Base-by-base conservation (phyloP, 2,329 filamentous ascomycete species). In the Blastomyces parvus region DNA sequence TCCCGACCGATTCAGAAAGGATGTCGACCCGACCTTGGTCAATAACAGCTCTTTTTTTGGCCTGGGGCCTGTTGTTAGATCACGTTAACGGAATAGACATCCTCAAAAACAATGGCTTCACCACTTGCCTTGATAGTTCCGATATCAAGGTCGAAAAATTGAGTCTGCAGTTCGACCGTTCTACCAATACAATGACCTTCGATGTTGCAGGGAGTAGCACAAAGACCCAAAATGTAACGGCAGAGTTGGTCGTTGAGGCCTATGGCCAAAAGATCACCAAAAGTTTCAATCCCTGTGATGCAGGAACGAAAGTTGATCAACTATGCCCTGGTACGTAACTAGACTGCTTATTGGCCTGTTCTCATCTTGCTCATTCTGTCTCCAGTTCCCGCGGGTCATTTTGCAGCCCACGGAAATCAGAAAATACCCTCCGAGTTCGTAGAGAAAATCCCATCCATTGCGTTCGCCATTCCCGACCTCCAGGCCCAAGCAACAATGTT, bases 401-500 rank as follows among this genome's bases (percentile, higher is more conserved):
- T 97, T 71, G 77, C 84, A 17, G 91, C 93, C 8, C 78, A 79
- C 53, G 93, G 91, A 57, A 79, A 78, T 3, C 88, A 94, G 74
- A 76, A 80, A 38, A 89, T 99, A 48, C 89, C 91, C 19, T 76
- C 83, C 0, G 71, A 86, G 65, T 93, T 87, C 72, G 86, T 90
- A 63, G 82, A 82, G 62, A 78, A 88, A 76, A 93, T 99, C 50
- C 94, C 94, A 1, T 79, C 85, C 2, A 96, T 99, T 68, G 93
- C 93, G 14, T 99, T 97, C 78, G 84, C 85, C 65, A 82, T 99
- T 40, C 94, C 94, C 59, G 92, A 99, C 73, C 88, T 99, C 69
- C 88, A 93, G 62, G 93, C 93, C 46, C 78, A 88, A 70, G 94
- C 92, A 42, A 94, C 87, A 55, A 79, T 99, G 66, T 79, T 90